These are phyloP conservation scores for Cercis canadensis DNA, from an alignment of 306 rosid genomes.

Conservation along the genomic window DNA sequence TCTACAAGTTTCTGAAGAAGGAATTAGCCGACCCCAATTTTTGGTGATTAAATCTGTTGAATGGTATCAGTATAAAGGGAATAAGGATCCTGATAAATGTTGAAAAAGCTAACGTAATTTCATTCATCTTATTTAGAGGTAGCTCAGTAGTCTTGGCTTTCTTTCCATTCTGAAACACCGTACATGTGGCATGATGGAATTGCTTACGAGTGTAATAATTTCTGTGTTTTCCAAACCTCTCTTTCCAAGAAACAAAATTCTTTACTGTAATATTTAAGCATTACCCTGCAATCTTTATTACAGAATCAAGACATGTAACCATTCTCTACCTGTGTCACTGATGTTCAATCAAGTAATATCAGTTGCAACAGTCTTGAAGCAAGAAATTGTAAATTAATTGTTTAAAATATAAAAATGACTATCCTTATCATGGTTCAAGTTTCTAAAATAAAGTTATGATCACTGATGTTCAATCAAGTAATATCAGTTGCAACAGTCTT, in stretches of 20 bases:
- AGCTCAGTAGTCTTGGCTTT: neutral
- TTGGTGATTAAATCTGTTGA: neutral
- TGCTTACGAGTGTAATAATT: too few species aligned
- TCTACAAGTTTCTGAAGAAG: too few species aligned
- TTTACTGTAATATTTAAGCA: slow-evolving; percentile 3
- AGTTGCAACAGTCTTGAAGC: neutral
- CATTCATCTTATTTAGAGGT: neutral
- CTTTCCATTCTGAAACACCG: neutral
- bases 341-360: neutral
- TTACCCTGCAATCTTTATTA: neutral
- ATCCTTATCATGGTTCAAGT: neutral
- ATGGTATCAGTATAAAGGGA: neutral
- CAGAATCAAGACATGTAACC: neutral
- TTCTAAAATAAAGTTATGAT: slow-evolving; percentile 6
- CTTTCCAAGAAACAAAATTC: slow-evolving; percentile 3
- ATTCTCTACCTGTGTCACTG: neutral
- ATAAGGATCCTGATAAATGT: neutral
- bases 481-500: neutral
- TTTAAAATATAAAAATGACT: neutral
- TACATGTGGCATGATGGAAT: neutral
- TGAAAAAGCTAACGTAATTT: neutral
- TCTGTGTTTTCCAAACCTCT: too few species aligned
- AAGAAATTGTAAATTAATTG: neutral
- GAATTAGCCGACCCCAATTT: neutral
- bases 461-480: neutral